Percentiles rank a stretch among this genome's conserved stretches.
phyloP scores from a whole-genome alignment of 225 moss, liverwort and hornwort species.

The Pseudoscleropodium purum region DNA sequence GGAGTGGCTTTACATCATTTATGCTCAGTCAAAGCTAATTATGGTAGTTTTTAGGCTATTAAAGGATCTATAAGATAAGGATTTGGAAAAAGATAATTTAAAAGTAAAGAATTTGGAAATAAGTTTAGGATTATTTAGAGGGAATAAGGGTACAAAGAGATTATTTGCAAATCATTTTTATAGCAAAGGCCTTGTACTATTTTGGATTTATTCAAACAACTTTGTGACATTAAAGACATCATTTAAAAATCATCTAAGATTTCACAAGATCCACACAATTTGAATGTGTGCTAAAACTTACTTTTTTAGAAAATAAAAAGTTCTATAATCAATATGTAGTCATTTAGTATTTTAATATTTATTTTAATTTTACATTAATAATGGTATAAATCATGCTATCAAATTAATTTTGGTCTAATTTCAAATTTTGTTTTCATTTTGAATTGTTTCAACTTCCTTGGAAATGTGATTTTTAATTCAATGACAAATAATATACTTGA shows the following conservation, averaged over 20 bases:
- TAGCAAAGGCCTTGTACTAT: fast-evolving
- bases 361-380: background rate
- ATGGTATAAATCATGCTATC: background rate
- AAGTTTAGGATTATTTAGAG: no score
- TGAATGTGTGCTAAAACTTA: background rate
- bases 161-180: no score
- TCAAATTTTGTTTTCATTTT: background rate
- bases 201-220: no score
- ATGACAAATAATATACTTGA: background rate
- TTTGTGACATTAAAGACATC: background rate
- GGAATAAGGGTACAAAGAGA: no score
- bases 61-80: no score
- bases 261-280: background rate
- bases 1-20: no score
- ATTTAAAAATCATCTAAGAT: no score
- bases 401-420: background rate
- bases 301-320: background rate
- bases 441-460: background rate
- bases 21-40: no score
- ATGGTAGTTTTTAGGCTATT: no score
- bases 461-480: background rate
- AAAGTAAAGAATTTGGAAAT: no score
- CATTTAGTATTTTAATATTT: background rate
- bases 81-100: no score
- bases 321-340: no score